Evolutionary conservation across 2,329 filamentous ascomycete species (phyloP), one percentile per base, ranked within the genome.

Genomic region (Ceratocystis cacaofunesta): DNA sequence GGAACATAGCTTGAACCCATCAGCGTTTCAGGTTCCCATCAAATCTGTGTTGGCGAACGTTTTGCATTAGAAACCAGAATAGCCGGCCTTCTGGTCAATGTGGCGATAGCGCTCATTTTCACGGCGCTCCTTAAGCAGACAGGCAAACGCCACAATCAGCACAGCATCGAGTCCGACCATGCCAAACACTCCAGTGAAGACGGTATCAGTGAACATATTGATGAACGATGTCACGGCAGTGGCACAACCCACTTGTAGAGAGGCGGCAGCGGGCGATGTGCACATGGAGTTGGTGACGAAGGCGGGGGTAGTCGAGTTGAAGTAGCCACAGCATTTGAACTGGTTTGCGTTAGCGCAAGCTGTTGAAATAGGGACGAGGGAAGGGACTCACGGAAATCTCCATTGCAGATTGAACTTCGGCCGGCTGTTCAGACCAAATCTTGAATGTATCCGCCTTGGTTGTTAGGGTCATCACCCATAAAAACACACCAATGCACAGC

Each of bases 301-400:
- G 63, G 85, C 84, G 10, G 87, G 87, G 12, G 83, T 80, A 3
- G 85, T 87, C 73, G 81, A 84, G 76, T 91, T 90, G 70, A 82
- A 76, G 76, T 89, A 94, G 68, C 89, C 89, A 71, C 89, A 94
- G 82, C 89, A 94, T 70, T 83, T 73, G 73, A 92, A 92, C 85
- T 90, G 10, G 17, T 28, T 28, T 57, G 30, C 25, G 19, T 55
- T 43, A 52, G 44, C 19, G n/a, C 50, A 36, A 32, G 30, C 44
- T 12, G 1, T n/a, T 58, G 25, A 36, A 43, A 22, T 10, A 25
- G 19, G 10, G 30, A 19, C 28, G 30, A 10, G 10, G 57, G 17
- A n/a, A 70, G 30, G 19, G 12, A 74, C 81, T 64, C 76, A 90
- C 87, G 72, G 82, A 79, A 70, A 82, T 80, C 74, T 94, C 88